These are phyloP conservation scores for Diaporthe batatas DNA, from an alignment of 2,329 filamentous ascomycete species.

Conservation along the genomic window DNA sequence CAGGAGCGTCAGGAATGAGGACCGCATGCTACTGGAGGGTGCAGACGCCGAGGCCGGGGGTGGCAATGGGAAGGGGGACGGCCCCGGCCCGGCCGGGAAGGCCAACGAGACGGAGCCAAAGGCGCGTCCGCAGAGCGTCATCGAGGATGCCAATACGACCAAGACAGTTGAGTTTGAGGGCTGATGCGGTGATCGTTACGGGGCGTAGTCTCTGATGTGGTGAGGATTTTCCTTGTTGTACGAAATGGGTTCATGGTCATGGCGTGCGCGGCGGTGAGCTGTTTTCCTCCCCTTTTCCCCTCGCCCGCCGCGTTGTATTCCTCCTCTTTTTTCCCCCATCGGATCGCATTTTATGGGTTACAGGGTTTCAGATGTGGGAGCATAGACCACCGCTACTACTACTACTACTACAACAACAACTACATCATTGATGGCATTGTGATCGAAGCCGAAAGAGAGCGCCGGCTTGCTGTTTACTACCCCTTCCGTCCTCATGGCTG, in stretches of 20 bases:
- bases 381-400: conserved; percentile 4
- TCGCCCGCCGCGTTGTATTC: not conserved
- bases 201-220: not conserved
- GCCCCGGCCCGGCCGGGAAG: conserved; percentile 44
- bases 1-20: conserved; percentile 73
- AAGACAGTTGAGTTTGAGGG: conserved; percentile 63
- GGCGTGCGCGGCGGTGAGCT: conserved; percentile 9
- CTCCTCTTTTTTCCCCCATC: not conserved
- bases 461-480: not conserved
- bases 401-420: not conserved
- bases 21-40: conserved; percentile 79
- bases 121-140: conserved; percentile 43
- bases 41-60: conserved; percentile 78
- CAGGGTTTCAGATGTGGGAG: conserved; percentile 1
- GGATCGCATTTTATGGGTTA: not conserved
- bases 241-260: conserved; percentile 12
- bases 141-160: conserved; percentile 48
- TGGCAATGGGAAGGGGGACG: conserved; percentile 48
- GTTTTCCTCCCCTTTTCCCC: not conserved
- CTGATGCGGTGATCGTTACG: conserved; percentile 45
- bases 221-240: not conserved
- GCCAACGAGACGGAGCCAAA: conserved; percentile 44
- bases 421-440: conserved; percentile 12
- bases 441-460: not conserved
- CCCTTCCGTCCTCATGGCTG: not conserved